Conservation (phyloP, 108 stramenopile genomes). For the Nitzschia sp. region DNA sequence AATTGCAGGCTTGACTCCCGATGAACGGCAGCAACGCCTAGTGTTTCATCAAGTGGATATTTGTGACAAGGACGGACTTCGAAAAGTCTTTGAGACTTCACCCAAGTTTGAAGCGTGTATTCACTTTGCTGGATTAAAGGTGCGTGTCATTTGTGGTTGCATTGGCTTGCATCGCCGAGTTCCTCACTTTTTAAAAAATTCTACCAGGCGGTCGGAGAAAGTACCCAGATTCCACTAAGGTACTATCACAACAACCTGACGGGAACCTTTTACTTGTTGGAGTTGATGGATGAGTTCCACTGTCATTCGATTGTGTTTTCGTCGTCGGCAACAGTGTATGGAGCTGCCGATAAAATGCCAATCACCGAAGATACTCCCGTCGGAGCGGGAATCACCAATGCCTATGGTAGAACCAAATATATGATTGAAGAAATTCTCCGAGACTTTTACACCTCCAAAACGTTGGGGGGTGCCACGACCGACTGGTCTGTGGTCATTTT, state of each 20-base stretch:
- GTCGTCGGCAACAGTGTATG: slow-evolving; percentile 97
- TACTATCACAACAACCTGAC: slow-evolving; percentile 96
- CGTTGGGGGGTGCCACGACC: slow-evolving; percentile 28
- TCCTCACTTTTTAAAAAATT: not conserved
- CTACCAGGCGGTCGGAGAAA: slow-evolving; percentile 92
- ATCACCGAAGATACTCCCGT: slow-evolving; percentile 87
- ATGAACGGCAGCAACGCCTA: slow-evolving; percentile 53
- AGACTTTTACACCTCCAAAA: slow-evolving; percentile 83
- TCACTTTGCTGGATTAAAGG: slow-evolving; percentile 98
- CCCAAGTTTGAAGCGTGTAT: slow-evolving; percentile 87
- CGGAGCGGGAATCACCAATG: slow-evolving; percentile 95
- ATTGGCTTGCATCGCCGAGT: not conserved
- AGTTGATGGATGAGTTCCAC: slow-evolving; percentile 88
- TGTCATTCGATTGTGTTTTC: slow-evolving; percentile 94
- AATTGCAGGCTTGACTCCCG: slow-evolving; percentile 52
- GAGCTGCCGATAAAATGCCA: slow-evolving; percentile 86
- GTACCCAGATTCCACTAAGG: slow-evolving; percentile 82
- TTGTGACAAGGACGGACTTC: slow-evolving; percentile 61
- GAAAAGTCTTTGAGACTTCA: slow-evolving; percentile 72
- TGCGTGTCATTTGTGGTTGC: slow-evolving; percentile 1
- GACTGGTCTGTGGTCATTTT: slow-evolving; percentile 88
- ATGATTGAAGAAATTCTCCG: slow-evolving; percentile 98
- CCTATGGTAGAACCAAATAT: slow-evolving; percentile 98
- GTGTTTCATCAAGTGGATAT: slow-evolving; percentile 79
- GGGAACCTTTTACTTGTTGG: slow-evolving; percentile 82